These are phyloP conservation scores for Ophiostoma piceae DNA, from an alignment of 2,329 filamentous ascomycete genomes.

Conservation along the genomic window DNA sequence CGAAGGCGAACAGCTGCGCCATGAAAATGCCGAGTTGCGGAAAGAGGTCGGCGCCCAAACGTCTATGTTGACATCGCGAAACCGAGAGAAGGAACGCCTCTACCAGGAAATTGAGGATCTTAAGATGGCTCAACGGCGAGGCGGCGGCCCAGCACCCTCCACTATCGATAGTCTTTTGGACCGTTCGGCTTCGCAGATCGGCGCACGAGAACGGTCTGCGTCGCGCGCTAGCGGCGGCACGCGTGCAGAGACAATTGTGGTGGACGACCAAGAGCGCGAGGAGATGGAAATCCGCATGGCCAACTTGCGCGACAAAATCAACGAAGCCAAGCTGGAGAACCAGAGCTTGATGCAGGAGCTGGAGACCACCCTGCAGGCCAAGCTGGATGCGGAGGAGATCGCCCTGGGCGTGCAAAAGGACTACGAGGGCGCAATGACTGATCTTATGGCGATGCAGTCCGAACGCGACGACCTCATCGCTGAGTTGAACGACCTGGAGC, in stretches of 20 bases:
- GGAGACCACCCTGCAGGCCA: slow-evolving; percentile 62
- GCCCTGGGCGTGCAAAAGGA: slow-evolving; percentile 69
- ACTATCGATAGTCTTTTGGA: slow-evolving; percentile 89
- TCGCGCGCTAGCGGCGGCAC: slow-evolving; percentile 69
- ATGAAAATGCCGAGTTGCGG: slow-evolving; percentile 87
- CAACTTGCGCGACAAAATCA: slow-evolving; percentile 78
- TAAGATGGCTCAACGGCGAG: slow-evolving; percentile 77
- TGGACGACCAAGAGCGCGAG: slow-evolving; percentile 75
- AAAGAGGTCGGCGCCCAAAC: slow-evolving; percentile 93
- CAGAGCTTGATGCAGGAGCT: slow-evolving; percentile 82
- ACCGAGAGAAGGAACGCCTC: slow-evolving; percentile 87
- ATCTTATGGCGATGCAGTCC: slow-evolving; percentile 69
- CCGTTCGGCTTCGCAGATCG: slow-evolving; percentile 81
- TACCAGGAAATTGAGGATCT: slow-evolving; percentile 97
- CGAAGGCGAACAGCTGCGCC: slow-evolving; percentile 70
- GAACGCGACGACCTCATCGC: slow-evolving; percentile 68
- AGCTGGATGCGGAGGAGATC: slow-evolving; percentile 54
- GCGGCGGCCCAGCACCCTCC: slow-evolving; percentile 51
- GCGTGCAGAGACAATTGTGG: slow-evolving; percentile 48
- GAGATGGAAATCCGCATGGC: slow-evolving; percentile 80
- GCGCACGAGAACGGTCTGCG: slow-evolving; percentile 61
- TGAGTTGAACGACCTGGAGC: slow-evolving; percentile 48
- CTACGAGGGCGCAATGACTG: slow-evolving; percentile 64
- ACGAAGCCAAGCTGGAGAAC: slow-evolving; percentile 79
- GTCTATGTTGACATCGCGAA: slow-evolving; percentile 93